Evolutionary conservation across 1,139 yeast species (phyloP), one percentile per base, ranked within the genome.

Genomic region (Eremothecium coryli): DNA sequence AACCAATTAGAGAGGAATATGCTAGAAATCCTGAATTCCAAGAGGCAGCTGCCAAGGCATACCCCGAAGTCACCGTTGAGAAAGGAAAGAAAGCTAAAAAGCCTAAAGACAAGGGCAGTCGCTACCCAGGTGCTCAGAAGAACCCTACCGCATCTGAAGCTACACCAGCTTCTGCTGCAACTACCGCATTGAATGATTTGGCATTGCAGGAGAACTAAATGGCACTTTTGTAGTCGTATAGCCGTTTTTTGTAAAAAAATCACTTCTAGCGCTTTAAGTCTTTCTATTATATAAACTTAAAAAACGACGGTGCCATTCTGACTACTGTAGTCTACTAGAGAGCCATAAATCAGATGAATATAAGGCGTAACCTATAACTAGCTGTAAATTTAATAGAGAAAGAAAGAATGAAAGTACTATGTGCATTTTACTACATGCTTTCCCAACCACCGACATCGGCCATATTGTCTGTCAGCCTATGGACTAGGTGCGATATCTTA

Each of bases 361-460:
- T n/a, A n/a, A n/a, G n/a, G n/a, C n/a, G n/a, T n/a, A n/a, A n/a
- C n/a, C n/a, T n/a, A n/a, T n/a, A n/a, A n/a, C n/a, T n/a, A n/a
- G n/a, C n/a, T n/a, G n/a, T n/a, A n/a, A n/a, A n/a, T n/a, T n/a
- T n/a, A n/a, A n/a, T n/a, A n/a, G n/a, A n/a, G n/a, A n/a, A n/a
- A n/a, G n/a, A n/a, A n/a, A n/a, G n/a, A n/a, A n/a, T n/a, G n/a
- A n/a, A n/a, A n/a, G n/a, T n/a, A n/a, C n/a, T n/a, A n/a, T n/a
- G n/a, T n/a, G n/a, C n/a, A n/a, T n/a, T 20, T 20, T 17, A 15
- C 53, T 63, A 88, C 51, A 88, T 63, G 1, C 96, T 84, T 48
- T 82, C 93, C 98, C 98, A 90, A 1, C 97, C 97, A 9, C 97
- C 97, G 23, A 82, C 74, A 58, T 90, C 97, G 23, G 78, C 61